Conservation (phyloP, 1,284 basidiomycete species). For the Pseudozyma sp. region DNA sequence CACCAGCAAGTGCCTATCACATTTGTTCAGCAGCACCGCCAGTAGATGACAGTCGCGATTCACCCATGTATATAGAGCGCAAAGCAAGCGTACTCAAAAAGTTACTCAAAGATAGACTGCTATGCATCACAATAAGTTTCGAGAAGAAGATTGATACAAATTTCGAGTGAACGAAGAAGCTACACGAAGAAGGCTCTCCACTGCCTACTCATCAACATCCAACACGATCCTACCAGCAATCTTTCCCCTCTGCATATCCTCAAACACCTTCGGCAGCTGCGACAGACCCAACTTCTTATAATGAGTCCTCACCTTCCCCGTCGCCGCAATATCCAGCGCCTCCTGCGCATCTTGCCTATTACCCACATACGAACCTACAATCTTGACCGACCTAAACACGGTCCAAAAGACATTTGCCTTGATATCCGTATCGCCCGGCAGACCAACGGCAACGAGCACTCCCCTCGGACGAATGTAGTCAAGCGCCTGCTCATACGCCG, state of each 20-base stretch:
- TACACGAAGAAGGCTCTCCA: no score
- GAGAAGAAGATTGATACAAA: neutral
- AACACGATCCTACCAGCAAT: constrained; percentile 77
- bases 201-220: constrained; percentile 68
- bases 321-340: constrained; percentile 78
- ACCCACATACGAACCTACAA: constrained; percentile 82
- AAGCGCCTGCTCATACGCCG: constrained; percentile 79
- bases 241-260: constrained; percentile 73
- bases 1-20: neutral
- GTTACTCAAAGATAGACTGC: no score
- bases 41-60: no score
- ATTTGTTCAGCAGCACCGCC: no score
- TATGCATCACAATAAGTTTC: no score
- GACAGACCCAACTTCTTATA: constrained; percentile 73
- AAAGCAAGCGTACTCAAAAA: no score
- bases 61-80: no score
- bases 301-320: constrained; percentile 77
- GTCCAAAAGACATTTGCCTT: constrained; percentile 79
- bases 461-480: constrained; percentile 74
- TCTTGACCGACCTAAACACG: constrained; percentile 73
- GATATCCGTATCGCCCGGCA: constrained; percentile 76
- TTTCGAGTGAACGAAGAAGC: neutral
- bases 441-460: constrained; percentile 81
- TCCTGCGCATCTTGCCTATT: constrained; percentile 65
- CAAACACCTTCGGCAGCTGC: constrained; percentile 74